Evolutionary conservation across 2,329 filamentous ascomycete genomes (phyloP), one percentile per base, ranked within the genome.

Genomic region (Cercospora sp.): DNA sequence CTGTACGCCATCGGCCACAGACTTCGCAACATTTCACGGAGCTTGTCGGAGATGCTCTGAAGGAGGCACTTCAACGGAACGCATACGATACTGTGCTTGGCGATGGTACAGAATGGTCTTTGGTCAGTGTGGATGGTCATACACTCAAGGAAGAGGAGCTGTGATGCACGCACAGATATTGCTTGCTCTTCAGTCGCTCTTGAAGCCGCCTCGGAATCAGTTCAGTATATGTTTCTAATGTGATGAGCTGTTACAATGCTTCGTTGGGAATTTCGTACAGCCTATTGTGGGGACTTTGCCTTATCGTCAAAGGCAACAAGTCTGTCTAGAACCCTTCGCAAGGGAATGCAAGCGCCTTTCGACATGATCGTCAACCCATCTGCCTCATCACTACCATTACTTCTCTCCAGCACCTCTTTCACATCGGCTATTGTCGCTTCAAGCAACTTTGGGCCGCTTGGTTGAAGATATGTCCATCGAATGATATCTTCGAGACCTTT

Each of bases 401-500:
- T 84, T 45, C 74, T 73, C 65, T 75, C 73, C 13, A 85, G 73
- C 5, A 85, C 79, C 0, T 77, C 78, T 59, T 80, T 80, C 2
- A 82, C 80, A 2, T 79, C 79, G 21, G 76, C 71, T 9, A 85
- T 81, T 0, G 83, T 82, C 68, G 80, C 80, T 6, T 82, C 76
- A 7, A 86, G 74, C 18, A 86, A 70, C 49, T 72, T 72, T 5
- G 81, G 72, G 0, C 79, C 79, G 0, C 68, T 67, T 13, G 70
- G 49, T 30, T 72, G 71, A 65, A 81, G 73, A 71, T 89, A 89
- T 3, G 87, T 73, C 80, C 83, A 88, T 0, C 78, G 71, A 18
- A 89, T 73, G n/a, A 87, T 82, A 37, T 85, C 80, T 43, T 82
- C 80, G 51, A 89, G 78, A 0, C 84, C 86, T 51, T 77, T 72